phyloP scores from a whole-genome alignment of 2,329 filamentous ascomycete genomes.

The Aspergillus caelatus region DNA sequence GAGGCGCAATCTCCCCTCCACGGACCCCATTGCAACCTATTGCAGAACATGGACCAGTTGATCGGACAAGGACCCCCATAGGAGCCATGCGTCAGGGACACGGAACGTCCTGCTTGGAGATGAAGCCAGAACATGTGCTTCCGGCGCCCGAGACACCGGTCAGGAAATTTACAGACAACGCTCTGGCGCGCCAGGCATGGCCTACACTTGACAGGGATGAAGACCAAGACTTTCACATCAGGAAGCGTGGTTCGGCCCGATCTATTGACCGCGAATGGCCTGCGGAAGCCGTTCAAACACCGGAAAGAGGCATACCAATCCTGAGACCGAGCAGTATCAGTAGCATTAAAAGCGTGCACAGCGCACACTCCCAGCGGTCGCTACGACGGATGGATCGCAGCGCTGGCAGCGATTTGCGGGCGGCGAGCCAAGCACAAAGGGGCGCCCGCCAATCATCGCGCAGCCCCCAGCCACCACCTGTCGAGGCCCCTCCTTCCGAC shows the following conservation, averaged over 20 bases:
- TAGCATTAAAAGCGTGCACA: conserved; percentile 49
- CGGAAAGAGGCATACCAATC: conserved; percentile 33
- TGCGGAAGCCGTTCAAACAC: conserved; percentile 41
- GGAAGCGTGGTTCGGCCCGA: conserved; percentile 27
- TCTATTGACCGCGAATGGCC: conserved; percentile 24
- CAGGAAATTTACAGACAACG: conserved; percentile 38
- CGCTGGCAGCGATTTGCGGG: conserved; percentile 61
- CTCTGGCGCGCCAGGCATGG: conserved; percentile 33
- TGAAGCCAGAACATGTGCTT: conserved; percentile 45
- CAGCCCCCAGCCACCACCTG: conserved; percentile 34
- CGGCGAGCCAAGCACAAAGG: conserved; percentile 58
- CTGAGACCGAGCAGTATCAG: conserved; percentile 55
- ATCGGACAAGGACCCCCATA: conserved; percentile 33
- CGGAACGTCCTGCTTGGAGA: conserved; percentile 39
- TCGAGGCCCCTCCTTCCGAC: conserved; percentile 21
- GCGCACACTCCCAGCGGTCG: conserved; percentile 42
- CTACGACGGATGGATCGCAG: conserved; percentile 69
- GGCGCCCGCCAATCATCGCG: conserved; percentile 24
- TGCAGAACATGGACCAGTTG: conserved; percentile 50
- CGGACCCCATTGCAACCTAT: conserved; percentile 55
- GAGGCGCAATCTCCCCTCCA: conserved; percentile 37
- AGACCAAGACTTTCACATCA: conserved; percentile 24
- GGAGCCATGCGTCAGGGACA: conserved; percentile 41
- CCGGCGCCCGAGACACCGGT: conserved; percentile 34
- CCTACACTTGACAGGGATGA: conserved; percentile 31